Percentiles rank a stretch among this genome's conserved stretches.
Evolutionary conservation across 2,329 filamentous ascomycete species (phyloP).

Genomic region (Epichloe gansuensis): DNA sequence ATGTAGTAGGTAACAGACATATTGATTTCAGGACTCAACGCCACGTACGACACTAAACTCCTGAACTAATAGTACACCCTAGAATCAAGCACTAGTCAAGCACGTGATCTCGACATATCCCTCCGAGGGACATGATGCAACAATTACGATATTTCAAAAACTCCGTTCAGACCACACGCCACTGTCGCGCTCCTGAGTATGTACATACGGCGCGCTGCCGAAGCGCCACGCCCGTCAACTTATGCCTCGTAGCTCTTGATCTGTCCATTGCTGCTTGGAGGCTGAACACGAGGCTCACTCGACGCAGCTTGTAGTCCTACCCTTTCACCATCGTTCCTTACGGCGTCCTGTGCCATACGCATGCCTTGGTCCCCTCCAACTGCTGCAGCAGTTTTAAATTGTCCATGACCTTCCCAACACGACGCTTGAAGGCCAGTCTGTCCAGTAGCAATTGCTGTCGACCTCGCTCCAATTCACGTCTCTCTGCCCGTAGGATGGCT

Average conservation of each 20-base stretch:
- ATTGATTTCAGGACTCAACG: neutral
- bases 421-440: slow-evolving; percentile 76
- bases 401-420: slow-evolving; percentile 73
- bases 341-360: slow-evolving; percentile 32
- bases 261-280: slow-evolving; percentile 41
- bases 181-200: neutral
- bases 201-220: neutral
- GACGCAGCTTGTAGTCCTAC: slow-evolving; percentile 40
- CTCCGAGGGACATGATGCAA: neutral
- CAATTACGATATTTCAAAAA: neutral
- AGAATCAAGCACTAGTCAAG: neutral
- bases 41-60: slow-evolving; percentile 2
- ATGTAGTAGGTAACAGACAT: neutral
- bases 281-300: slow-evolving; percentile 34
- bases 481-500: slow-evolving; percentile 78
- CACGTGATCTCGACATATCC: neutral
- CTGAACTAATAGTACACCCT: slow-evolving; percentile 2
- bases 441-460: slow-evolving; percentile 91
- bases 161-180: neutral
- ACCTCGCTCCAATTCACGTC: slow-evolving; percentile 81
- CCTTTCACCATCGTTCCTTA: slow-evolving; percentile 35
- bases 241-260: slow-evolving; percentile 48
- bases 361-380: slow-evolving; percentile 38
- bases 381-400: slow-evolving; percentile 44
- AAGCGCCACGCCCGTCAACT: neutral